A percentile compares a stretch with the other conserved stretches of the same genome.
Evolutionary conservation across 164 flowering plant genomes (phyloP).

Genomic region (Warburgia ugandensis): DNA sequence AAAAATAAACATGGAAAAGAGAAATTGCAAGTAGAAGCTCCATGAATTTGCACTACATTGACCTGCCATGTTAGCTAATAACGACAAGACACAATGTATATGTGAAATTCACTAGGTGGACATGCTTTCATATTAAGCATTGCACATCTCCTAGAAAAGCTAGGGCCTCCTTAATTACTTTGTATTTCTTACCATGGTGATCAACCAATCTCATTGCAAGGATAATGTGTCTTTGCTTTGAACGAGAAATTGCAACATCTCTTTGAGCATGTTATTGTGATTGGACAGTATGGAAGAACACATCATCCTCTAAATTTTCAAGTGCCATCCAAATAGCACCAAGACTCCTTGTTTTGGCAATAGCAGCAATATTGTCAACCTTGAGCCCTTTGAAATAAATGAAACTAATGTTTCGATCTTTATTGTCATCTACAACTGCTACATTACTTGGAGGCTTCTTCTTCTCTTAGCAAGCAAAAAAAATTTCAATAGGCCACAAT

Average conservation of each 20-base stretch:
- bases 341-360: conserved; percentile 77
- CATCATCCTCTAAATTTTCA: conserved; percentile 90
- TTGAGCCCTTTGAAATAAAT: conserved; percentile 61
- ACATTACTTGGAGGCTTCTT: conserved; percentile 18
- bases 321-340: conserved; percentile 77
- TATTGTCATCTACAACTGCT: conserved; percentile 1
- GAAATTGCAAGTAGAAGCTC: too few relatives aligned
- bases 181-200: conserved; percentile 79
- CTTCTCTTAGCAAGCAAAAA: conserved; percentile 12
- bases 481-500: conserved; percentile 21
- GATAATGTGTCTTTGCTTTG: conserved; percentile 82
- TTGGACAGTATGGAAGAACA: conserved; percentile 74
- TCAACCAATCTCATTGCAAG: conserved; percentile 87
- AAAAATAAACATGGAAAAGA: too few relatives aligned
- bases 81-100: too few relatives aligned
- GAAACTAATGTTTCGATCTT: conserved; percentile 32
- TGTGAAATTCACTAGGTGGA: too few relatives aligned
- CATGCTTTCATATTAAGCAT: too few relatives aligned
- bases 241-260: conserved; percentile 83
- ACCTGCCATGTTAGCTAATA: too few relatives aligned
- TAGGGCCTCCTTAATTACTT: conserved; percentile 83
- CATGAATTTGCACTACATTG: too few relatives aligned
- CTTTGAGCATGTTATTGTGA: conserved; percentile 79
- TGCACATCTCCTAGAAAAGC: conserved; percentile 78
- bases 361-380: conserved; percentile 34